A percentile compares a stretch with the other conserved stretches of the same genome.
Evolutionary conservation across 371 early-diverging fungal species (phyloP).

Genomic region (Entomophthora muscae): DNA sequence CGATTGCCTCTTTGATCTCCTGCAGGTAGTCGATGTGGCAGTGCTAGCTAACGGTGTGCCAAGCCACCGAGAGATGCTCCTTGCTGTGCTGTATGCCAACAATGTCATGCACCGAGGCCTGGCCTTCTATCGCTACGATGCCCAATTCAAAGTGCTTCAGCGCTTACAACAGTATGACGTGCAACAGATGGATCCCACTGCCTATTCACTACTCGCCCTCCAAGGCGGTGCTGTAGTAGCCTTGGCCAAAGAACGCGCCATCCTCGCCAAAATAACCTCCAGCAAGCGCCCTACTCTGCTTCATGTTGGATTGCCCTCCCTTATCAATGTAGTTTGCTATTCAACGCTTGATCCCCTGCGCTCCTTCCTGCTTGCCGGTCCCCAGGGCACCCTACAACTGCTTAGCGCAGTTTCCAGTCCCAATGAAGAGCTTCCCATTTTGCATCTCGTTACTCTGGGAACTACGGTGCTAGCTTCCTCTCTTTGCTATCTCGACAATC

Average conservation of each 20-base stretch:
- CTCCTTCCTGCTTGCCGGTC: background rate
- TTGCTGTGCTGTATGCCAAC: background rate
- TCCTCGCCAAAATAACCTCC: background rate
- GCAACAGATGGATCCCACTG: background rate
- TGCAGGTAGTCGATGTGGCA: background rate
- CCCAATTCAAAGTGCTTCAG: background rate
- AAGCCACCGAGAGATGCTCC: background rate
- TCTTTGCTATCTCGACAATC: background rate
- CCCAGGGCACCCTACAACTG: background rate
- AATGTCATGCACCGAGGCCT: background rate
- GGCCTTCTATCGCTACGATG: background rate
- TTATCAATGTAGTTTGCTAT: background rate
- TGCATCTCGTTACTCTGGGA: background rate
- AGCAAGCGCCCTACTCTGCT: background rate
- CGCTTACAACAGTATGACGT: background rate
- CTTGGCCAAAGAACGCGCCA: background rate
- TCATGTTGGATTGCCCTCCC: background rate
- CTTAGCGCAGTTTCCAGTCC: background rate
- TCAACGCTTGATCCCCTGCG: background rate
- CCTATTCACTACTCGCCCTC: background rate
- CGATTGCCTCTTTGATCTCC: background rate
- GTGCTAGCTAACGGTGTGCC: background rate
- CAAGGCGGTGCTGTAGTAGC: background rate
- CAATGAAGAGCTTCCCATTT: background rate
- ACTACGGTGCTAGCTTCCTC: background rate